Percentiles rank a stretch among this genome's conserved stretches.
Conservation (phyloP, 129 eudicot genomes). For the Helianthus annuus region HanXRQr2.0-SUNRISE NC_035433.2:7982769-7983268, state of each 20-base stretch:
- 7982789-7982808: background rate
- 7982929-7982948: background rate
- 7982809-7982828: conserved; percentile 4
- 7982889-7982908: background rate
- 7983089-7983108: background rate
- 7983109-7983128: conserved; percentile 1
- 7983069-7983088: background rate
- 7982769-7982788: background rate
- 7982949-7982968: background rate
- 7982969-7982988: conserved; percentile 4
- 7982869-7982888: background rate
- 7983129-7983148: background rate
- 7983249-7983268: no score
- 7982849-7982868: background rate
- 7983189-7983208: no score
- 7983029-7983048: background rate
- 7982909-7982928: background rate
- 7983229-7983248: no score
- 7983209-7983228: no score
- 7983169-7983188: background rate
- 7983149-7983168: background rate
- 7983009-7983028: conserved; percentile 3
- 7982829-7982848: background rate
- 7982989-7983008: conserved; percentile 13
- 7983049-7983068: background rate